These are phyloP conservation scores for Priceomyces haplophilus DNA, from an alignment of 805 yeast species.

Conservation along the genomic window DNA sequence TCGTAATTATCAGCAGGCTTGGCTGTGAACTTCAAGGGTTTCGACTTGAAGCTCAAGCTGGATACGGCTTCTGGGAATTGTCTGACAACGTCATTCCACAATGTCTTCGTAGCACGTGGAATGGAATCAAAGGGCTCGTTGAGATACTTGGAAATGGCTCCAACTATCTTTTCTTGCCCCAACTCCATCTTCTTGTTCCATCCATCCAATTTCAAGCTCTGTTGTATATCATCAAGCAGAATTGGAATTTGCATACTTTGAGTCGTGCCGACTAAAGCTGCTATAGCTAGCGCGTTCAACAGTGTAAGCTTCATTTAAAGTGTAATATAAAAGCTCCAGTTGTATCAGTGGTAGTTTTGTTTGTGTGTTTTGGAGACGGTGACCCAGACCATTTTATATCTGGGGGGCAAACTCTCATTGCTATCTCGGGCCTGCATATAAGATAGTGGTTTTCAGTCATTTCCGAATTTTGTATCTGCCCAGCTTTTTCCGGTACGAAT, in stretches of 20 bases:
- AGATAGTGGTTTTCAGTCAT: neutral
- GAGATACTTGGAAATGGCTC: constrained; percentile 49
- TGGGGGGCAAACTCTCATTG: constrained; percentile 1
- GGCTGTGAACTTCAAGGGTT: constrained; percentile 44
- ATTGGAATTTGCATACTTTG: constrained; percentile 22
- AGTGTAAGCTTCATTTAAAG: constrained; percentile 21
- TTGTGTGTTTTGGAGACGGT: neutral
- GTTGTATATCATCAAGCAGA: constrained; percentile 19
- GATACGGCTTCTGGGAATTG: constrained; percentile 56
- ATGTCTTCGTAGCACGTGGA: constrained; percentile 45
- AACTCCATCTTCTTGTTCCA: constrained; percentile 8
- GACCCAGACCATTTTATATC: neutral
- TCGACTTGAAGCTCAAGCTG: constrained; percentile 47
- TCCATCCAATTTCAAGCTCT: constrained; percentile 15
- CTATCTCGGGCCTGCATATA: constrained; percentile 2
- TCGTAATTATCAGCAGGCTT: constrained; percentile 32
- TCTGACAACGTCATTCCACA: constrained; percentile 65
- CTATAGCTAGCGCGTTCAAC: constrained; percentile 16
- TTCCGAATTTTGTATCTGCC: neutral
- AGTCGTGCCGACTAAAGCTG: constrained; percentile 15
- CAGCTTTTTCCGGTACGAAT: neutral
- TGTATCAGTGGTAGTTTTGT: neutral
- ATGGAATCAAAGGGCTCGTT: constrained; percentile 49
- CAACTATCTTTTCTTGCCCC: constrained; percentile 32
- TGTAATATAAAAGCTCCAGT: neutral